Percentiles rank a stretch among this genome's conserved stretches.
These are phyloP conservation scores for Corymbia citriodora DNA, from an alignment of 441 rosid genomes.

Conservation along the genomic window DNA sequence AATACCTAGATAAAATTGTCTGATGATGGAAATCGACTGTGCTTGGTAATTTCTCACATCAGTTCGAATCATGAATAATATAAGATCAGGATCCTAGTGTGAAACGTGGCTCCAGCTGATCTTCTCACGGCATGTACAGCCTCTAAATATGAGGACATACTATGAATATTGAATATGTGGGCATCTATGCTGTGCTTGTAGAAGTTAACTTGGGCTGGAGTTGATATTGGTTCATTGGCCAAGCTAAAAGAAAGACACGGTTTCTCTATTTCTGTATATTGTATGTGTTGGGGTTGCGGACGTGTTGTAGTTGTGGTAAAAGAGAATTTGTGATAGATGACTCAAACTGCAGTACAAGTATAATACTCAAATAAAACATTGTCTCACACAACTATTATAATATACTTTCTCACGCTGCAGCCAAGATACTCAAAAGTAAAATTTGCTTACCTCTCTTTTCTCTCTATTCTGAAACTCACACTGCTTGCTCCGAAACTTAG, in stretches of 20 bases:
- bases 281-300: not conserved
- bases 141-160: not conserved
- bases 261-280: not conserved
- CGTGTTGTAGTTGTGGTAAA: not conserved
- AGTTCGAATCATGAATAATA: not conserved
- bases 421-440: not conserved
- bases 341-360: not conserved
- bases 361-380: not conserved
- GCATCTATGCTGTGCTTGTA: not conserved
- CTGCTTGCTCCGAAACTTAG: not conserved
- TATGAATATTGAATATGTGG: not conserved
- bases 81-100: not conserved
- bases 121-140: not conserved
- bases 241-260: not conserved
- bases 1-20: conserved; percentile 5
- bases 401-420: not conserved
- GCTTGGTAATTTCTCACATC: not conserved
- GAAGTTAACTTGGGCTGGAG: not conserved
- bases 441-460: not conserved
- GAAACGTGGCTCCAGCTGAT: not conserved
- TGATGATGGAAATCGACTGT: not conserved
- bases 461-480: not conserved
- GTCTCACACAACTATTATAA: not conserved
- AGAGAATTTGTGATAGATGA: not conserved
- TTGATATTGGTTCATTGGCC: not conserved